phyloP scores from a whole-genome alignment of 306 rosid genomes.

The Canavalia gladiata region DNA sequence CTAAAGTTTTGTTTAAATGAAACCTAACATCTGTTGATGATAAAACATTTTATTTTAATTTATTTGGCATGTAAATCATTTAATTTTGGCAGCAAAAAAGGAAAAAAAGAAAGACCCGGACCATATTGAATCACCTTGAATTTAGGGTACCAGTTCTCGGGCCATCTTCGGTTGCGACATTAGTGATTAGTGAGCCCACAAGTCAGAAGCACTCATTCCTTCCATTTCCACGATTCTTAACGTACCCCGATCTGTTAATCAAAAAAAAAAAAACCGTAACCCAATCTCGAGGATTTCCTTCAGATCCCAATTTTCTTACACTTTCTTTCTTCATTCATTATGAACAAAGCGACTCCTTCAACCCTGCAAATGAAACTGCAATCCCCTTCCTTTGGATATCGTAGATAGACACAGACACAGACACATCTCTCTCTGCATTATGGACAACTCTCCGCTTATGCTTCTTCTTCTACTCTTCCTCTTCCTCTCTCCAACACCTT shows the following conservation, averaged over 20 bases:
- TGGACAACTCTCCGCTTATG: slow-evolving; percentile 58
- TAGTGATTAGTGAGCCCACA: too few species aligned
- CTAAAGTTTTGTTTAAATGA: too few species aligned
- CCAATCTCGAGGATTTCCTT: slow-evolving; percentile 52
- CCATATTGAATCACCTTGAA: too few species aligned
- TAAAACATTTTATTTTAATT: too few species aligned
- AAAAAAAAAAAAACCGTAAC: slow-evolving; percentile 45
- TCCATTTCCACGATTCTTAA: slow-evolving; percentile 60
- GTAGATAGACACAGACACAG: slow-evolving; percentile 4
- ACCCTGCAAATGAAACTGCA: slow-evolving; percentile 3
- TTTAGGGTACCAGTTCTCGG: too few species aligned
- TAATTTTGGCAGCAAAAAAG: too few species aligned
- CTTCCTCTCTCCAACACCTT: slow-evolving; percentile 58
- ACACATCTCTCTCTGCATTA: slow-evolving; percentile 40
- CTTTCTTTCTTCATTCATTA: slow-evolving; percentile 31
- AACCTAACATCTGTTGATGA: too few species aligned
- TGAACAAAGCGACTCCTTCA: slow-evolving; percentile 37
- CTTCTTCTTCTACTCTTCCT: slow-evolving; percentile 48
- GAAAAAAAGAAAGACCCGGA: too few species aligned
- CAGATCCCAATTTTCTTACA: slow-evolving; percentile 67
- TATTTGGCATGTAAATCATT: too few species aligned
- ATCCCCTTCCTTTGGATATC: slow-evolving; percentile 39
- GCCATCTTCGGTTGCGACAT: too few species aligned
- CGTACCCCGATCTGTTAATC: slow-evolving; percentile 55
- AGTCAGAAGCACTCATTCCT: neutral